Base-by-base conservation (phyloP, 805 yeast species). In the Pichia pseudocactophila region DNA sequence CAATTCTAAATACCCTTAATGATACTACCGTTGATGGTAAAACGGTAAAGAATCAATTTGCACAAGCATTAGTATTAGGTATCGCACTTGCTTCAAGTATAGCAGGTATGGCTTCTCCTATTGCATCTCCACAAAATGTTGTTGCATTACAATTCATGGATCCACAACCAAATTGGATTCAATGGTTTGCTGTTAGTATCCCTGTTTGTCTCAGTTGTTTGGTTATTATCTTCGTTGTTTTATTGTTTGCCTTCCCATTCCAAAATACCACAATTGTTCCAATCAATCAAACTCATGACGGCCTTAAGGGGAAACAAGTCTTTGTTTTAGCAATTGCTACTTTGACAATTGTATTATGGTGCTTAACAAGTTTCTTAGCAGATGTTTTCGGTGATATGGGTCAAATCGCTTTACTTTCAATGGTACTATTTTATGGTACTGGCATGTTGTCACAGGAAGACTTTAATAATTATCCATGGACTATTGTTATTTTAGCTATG, bases 41-140 rank as follows among this genome's bases (percentile, higher is more conserved):
- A 28, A 43, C 43, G 2, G 40, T 43, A 20, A 27, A 43, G 27
- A 43, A 43, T 27, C 72, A 78, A 3, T 86, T 87, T 54, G 84
- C 85, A 7, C 82, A 85, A 57, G 87, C 95, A 2, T 69, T 90
- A 52, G 82, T 90, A 39, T 64, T 90, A 36, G 97, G 97, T 35
- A 83, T 90, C 51, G 97, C 97, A 0, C 66, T 90, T 43, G 94
- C 97, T 2, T 82, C 95, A 7, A 87, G 90, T 58, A 69, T 90
- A 37, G 97, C 96, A 18, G 98, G 98, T 50, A 90, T 89, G 95
- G 82, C 96, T 0, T 86, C 96, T 4, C 98, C 98, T 7, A 90
- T 90, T 56, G 89, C 97, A 1, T 86, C 96, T 3, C 98, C 98
- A 2, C 98, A 90, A 58, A 90, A 90, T 61, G 85, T 90, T 48